phyloP scores from a whole-genome alignment of 2,329 filamentous ascomycete species.

The Fusarium sp. region DNA sequence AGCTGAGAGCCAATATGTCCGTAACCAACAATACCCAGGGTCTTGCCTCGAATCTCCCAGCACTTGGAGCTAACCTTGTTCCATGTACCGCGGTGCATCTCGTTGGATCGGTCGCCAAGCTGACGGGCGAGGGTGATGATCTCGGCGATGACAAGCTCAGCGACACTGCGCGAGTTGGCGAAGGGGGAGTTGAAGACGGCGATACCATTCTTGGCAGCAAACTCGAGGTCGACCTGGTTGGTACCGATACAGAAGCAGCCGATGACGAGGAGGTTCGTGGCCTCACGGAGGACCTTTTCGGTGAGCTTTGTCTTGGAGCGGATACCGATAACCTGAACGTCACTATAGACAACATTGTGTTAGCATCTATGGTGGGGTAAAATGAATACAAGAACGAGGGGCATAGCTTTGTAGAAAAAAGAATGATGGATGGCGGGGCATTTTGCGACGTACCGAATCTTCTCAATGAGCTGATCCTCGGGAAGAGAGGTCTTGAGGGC shows the following conservation, averaged over 20 bases:
- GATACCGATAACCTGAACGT: conserved; percentile 97
- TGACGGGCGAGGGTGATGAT: conserved; percentile 94
- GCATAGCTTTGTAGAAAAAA: conserved; percentile 31
- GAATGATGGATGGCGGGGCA: conserved; percentile 33
- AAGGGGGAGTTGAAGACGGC: conserved; percentile 99
- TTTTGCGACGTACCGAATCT: conserved; percentile 78
- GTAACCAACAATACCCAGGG: conserved; percentile 94
- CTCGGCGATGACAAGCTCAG: conserved; percentile 93
- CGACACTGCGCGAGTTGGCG: conserved; percentile 96
- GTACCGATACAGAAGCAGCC: conserved; percentile 99
- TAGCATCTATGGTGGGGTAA: conserved; percentile 34
- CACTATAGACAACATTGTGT: conserved; percentile 62
- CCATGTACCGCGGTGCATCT: conserved; percentile 95
- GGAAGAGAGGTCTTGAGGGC: conserved; percentile 87
- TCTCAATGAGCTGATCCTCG: conserved; percentile 95
- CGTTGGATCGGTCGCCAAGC: conserved; percentile 90
- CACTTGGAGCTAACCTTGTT: conserved; percentile 97
- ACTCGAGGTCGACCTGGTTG: conserved; percentile 91
- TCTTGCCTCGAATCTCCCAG: conserved; percentile 99
- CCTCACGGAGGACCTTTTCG: conserved; percentile 84
- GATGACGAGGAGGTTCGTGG: conserved; percentile 93
- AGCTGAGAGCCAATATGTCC: conserved; percentile 97
- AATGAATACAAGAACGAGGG: conserved; percentile 27
- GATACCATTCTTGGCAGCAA: conserved; percentile 85
- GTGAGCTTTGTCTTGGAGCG: conserved; percentile 97